These are phyloP conservation scores for Mimosa pudica DNA, from an alignment of 306 rosid genomes.

Conservation along the genomic window DNA sequence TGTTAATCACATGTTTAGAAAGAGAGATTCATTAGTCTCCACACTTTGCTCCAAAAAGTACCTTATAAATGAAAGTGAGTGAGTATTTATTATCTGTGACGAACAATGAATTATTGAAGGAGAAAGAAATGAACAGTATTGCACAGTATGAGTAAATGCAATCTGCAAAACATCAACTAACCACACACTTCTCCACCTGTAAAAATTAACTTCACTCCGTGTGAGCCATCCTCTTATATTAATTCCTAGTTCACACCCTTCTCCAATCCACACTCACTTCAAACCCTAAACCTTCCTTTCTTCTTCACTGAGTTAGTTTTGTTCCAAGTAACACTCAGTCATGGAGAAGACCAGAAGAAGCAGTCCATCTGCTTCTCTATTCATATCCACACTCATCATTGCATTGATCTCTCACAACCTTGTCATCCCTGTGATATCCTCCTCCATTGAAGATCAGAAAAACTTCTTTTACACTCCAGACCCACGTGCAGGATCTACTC, in stretches of 20 bases:
- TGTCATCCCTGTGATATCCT: constrained; percentile 56
- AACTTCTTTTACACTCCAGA: constrained; percentile 60
- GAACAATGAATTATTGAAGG: constrained; percentile 21
- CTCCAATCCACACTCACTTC: constrained; percentile 40
- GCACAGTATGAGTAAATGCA: constrained; percentile 63
- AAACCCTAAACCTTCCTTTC: constrained; percentile 26
- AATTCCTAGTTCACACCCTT: constrained; percentile 34
- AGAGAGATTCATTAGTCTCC: not conserved
- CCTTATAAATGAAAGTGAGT: not conserved
- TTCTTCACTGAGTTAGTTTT: constrained; percentile 9
- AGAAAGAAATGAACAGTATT: constrained; percentile 37
- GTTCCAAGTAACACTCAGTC: constrained; percentile 29
- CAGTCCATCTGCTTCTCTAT: constrained; percentile 40
- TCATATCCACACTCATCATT: constrained; percentile 47
- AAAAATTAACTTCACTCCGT: constrained; percentile 59
- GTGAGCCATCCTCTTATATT: constrained; percentile 47
- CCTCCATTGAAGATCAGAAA: constrained; percentile 71
- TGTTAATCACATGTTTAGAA: no score
- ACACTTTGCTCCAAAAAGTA: not conserved
- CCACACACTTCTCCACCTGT: constrained; percentile 70
- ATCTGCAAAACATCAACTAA: constrained; percentile 72
- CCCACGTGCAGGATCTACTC: constrained; percentile 61
- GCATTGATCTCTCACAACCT: constrained; percentile 64
- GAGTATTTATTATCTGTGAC: no score
- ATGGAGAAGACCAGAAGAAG: constrained; percentile 47